phyloP scores from a whole-genome alignment of 169 alveolate genomes.

The Plasmodium falciparum region DNA sequence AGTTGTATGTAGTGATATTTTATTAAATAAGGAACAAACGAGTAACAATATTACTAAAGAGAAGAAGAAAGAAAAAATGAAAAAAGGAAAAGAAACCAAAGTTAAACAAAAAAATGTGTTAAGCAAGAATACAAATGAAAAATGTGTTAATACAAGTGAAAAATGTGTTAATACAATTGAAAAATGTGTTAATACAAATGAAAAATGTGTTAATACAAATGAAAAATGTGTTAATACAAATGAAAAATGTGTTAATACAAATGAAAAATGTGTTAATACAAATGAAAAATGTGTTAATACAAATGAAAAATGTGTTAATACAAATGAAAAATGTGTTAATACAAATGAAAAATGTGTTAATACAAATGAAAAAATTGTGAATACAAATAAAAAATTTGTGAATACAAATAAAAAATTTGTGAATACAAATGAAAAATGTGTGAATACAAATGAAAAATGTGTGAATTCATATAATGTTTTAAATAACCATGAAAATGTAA shows the following conservation, averaged over 20 bases:
- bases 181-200: too few species aligned
- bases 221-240: too few species aligned
- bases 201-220: background rate
- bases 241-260: background rate
- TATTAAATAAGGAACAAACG: too few species aligned
- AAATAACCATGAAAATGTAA: background rate
- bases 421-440: background rate
- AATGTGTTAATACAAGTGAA: background rate
- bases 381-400: too few species aligned
- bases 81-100: background rate
- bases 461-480: background rate
- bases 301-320: background rate
- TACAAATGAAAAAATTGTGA: background rate
- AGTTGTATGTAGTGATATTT: too few species aligned
- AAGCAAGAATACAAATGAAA: background rate
- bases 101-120: background rate
- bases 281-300: too few species aligned
- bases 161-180: too few species aligned
- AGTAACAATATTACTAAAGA: background rate
- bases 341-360: background rate
- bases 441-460: background rate
- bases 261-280: background rate
- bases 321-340: background rate
- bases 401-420: background rate
- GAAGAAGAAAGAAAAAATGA: conserved; percentile 2